Base-by-base conservation (phyloP, 148 eudicot genomes). In the Amaranthus cruentus region DNA sequence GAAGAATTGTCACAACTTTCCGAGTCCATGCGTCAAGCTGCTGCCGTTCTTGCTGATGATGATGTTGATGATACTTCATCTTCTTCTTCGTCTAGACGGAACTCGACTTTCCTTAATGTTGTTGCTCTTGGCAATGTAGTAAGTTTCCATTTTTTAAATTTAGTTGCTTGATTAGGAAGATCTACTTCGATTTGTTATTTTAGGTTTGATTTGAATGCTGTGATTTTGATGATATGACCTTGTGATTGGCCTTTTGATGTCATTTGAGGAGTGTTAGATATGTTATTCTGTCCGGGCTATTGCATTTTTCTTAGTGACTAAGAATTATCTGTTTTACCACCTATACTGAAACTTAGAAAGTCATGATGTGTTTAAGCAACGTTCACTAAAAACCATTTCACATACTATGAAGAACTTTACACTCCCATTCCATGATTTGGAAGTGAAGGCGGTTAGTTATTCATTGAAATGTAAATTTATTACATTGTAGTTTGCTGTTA, bases 81-180 rank as follows among this genome's bases (percentile, higher is more conserved):
- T 0, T 60, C 83, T 4, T 69, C 91, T 1, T 74, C 92, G 7
- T 93, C 96, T 11, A 77, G 82, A 44, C 90, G 97, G 8, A 66
- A 81, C 57, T 78, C 98, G 6, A 89, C 97, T 80, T 94, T 94
- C 65, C 97, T 91, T 72, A 91, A 94, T 72, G 90, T 82, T 28
- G 98, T 94, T 60, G 96, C 96, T 42, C 96, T 94, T 42, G 98
- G 98, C 74, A 88, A 86, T 81, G 94, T 89, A 7, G 98, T 94
- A 78, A 78, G 96, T 86, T 52, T 8, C 55, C 7, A 56, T 53
- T 55, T 62, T 14, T 47, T 0, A 21, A 28, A 28, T 28, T 28
- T 2, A 28, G 38, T 28, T 28, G 38, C 38, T 28, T 28, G 38
- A 28, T 0, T 2, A 28, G 38, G 60, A 64, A 62, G 81, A 78